These are phyloP conservation scores for Penicillium roqueforti DNA, from an alignment of 495 filamentous ascomycete species.

Conservation along the genomic window DNA sequence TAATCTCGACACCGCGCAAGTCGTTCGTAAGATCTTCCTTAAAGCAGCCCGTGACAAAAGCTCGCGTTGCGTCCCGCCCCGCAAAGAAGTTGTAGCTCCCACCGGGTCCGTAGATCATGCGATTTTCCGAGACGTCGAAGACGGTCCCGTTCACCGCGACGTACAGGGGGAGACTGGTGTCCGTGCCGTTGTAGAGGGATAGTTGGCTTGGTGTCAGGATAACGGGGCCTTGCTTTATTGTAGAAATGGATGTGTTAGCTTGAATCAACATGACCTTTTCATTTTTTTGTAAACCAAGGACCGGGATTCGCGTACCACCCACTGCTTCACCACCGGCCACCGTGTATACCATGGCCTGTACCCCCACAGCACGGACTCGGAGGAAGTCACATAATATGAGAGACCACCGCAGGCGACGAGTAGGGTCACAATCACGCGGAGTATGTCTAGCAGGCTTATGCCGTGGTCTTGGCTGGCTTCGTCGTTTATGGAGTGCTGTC, in stretches of 20 bases:
- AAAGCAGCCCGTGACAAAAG: slow-evolving; percentile 98
- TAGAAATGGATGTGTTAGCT: neutral
- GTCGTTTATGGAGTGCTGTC: slow-evolving; percentile 13
- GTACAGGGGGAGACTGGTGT: slow-evolving; percentile 75
- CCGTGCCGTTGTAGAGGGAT: slow-evolving; percentile 69
- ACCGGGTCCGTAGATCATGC: slow-evolving; percentile 78
- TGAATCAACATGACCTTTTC: neutral
- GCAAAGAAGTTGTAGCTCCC: slow-evolving; percentile 86
- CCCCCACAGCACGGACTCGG: slow-evolving; percentile 62
- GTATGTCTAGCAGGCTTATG: slow-evolving; percentile 64
- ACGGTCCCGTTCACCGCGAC: slow-evolving; percentile 89
- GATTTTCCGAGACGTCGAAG: slow-evolving; percentile 83
- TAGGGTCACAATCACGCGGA: slow-evolving; percentile 68
- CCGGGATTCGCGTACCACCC: slow-evolving; percentile 49
- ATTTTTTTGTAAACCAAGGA: neutral
- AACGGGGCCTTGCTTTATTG: slow-evolving; percentile 47
- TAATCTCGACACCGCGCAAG: slow-evolving; percentile 79
- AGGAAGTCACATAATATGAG: slow-evolving; percentile 75
- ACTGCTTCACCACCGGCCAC: slow-evolving; percentile 55
- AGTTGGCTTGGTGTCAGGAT: slow-evolving; percentile 71
- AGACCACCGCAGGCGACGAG: slow-evolving; percentile 63
- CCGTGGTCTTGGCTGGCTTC: slow-evolving; percentile 15
- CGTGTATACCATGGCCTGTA: slow-evolving; percentile 68
- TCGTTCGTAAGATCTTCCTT: slow-evolving; percentile 75
- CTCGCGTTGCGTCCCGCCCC: slow-evolving; percentile 80